phyloP scores from a whole-genome alignment of 805 yeast species.

The baker's yeast (Saccharomyces cerevisiae) region DNA sequence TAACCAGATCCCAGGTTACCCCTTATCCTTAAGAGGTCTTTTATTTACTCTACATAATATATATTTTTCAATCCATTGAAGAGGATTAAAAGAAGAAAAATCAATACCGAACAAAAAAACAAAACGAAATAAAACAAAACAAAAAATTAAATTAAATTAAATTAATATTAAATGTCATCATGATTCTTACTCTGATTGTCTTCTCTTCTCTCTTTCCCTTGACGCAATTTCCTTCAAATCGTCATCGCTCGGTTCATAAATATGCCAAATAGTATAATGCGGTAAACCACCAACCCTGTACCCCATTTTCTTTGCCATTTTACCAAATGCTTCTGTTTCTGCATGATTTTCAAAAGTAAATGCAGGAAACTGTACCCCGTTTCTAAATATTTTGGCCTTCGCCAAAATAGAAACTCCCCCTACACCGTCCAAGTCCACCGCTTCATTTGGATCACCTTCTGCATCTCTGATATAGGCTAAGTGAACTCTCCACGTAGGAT shows the following conservation, averaged over 20 bases:
- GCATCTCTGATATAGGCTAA: constrained; percentile 62
- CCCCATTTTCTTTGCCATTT: constrained; percentile 72
- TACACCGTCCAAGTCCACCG: constrained; percentile 72
- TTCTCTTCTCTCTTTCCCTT: constrained; percentile 57
- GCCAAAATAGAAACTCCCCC: constrained; percentile 82
- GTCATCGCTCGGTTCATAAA: constrained; percentile 82
- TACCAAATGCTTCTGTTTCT: constrained; percentile 83
- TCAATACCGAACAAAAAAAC: neutral
- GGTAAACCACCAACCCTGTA: constrained; percentile 81
- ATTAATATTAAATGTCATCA: neutral
- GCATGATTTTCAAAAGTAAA: constrained; percentile 80
- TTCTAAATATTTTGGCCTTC: constrained; percentile 63
- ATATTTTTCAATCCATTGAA: neutral
- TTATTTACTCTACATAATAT: neutral
- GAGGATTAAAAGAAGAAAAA: neutral
- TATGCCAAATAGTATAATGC: constrained; percentile 85
- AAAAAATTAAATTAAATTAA: neutral
- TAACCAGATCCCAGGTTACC: neutral
- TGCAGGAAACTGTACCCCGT: constrained; percentile 79
- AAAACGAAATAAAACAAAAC: neutral
- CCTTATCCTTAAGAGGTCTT: neutral
- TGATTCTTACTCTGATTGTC: neutral
- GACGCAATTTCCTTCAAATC: constrained; percentile 63
- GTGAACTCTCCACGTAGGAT: constrained; percentile 80
- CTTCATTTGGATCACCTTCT: constrained; percentile 52